phyloP scores from a whole-genome alignment of 495 filamentous ascomycete genomes.

The Oleoguttula mirabilis region DNA sequence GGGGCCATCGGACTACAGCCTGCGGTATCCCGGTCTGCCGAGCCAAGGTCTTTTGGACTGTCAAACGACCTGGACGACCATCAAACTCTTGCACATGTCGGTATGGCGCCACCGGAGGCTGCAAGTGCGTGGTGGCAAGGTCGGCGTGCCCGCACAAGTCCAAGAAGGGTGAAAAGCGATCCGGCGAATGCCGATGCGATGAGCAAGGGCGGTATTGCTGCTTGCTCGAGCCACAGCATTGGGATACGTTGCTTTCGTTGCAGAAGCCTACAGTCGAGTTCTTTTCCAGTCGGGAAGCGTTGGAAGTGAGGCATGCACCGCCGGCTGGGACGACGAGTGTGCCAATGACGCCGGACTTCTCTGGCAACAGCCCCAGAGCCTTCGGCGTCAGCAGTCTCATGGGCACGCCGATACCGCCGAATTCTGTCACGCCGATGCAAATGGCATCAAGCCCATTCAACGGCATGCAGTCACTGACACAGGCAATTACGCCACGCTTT shows the following conservation, averaged over 20 bases:
- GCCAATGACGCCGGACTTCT: slow-evolving; percentile 2
- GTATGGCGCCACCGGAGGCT: slow-evolving; percentile 14
- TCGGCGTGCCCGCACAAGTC: slow-evolving; percentile 16
- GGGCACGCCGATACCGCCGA: slow-evolving; percentile 3
- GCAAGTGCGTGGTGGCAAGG: slow-evolving; percentile 17
- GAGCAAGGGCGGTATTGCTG: slow-evolving; percentile 19
- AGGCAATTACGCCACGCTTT: slow-evolving; percentile 5
- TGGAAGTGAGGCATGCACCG: slow-evolving; percentile 1
- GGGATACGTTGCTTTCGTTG: slow-evolving; percentile 7
- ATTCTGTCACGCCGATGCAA: neutral
- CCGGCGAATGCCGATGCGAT: slow-evolving; percentile 18
- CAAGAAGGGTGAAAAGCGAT: slow-evolving; percentile 19
- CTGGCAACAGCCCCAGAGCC: slow-evolving; percentile 2
- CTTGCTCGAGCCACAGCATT: slow-evolving; percentile 13
- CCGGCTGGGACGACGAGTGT: neutral
- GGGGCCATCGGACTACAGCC: slow-evolving; percentile 18
- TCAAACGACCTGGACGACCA: slow-evolving; percentile 19
- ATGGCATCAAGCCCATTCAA: neutral
- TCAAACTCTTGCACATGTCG: slow-evolving; percentile 20
- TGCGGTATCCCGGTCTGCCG: slow-evolving; percentile 19
- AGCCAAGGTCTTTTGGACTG: slow-evolving; percentile 19
- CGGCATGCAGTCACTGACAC: neutral
- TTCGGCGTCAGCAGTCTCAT: slow-evolving; percentile 4
- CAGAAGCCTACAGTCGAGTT: slow-evolving; percentile 15
- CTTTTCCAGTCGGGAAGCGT: slow-evolving; percentile 7